Percentiles rank a stretch among this genome's conserved stretches.
These are phyloP conservation scores for Quercus gilva DNA, from an alignment of 306 rosid genomes.

Conservation along the genomic window DNA sequence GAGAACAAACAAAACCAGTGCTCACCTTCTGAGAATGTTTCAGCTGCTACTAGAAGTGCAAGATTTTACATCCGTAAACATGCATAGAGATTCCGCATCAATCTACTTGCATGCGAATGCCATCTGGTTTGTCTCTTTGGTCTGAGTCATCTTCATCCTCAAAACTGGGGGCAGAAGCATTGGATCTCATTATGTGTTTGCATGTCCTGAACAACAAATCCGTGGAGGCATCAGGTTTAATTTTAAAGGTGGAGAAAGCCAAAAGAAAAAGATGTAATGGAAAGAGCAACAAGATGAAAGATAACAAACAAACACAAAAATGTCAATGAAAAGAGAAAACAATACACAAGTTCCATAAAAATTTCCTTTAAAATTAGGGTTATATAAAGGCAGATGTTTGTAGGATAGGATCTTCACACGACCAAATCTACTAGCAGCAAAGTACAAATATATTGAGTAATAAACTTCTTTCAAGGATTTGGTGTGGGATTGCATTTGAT, in stretches of 20 bases:
- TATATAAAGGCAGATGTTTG: too few species aligned
- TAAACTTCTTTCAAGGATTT: too few species aligned
- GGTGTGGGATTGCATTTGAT: too few species aligned
- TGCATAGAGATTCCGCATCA: neutral
- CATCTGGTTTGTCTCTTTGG: neutral
- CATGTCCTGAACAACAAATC: neutral
- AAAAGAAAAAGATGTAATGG: neutral
- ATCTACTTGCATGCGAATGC: neutral
- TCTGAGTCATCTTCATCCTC: neutral
- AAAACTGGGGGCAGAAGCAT: neutral
- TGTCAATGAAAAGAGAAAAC: neutral
- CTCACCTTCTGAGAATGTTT: neutral
- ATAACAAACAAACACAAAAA: neutral
- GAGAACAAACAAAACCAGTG: neutral
- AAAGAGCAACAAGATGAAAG: neutral
- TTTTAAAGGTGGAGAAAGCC: neutral
- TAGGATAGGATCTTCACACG: too few species aligned
- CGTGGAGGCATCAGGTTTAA: too few species aligned
- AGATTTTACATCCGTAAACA: neutral
- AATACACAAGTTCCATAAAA: neutral
- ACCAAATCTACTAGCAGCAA: too few species aligned
- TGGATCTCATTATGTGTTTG: neutral
- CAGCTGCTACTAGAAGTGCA: neutral
- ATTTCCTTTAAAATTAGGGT: neutral
- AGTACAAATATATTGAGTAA: too few species aligned